Evolutionary conservation across 139 green algal species (phyloP).

Genomic region (Picochlorum costavermella): DNA sequence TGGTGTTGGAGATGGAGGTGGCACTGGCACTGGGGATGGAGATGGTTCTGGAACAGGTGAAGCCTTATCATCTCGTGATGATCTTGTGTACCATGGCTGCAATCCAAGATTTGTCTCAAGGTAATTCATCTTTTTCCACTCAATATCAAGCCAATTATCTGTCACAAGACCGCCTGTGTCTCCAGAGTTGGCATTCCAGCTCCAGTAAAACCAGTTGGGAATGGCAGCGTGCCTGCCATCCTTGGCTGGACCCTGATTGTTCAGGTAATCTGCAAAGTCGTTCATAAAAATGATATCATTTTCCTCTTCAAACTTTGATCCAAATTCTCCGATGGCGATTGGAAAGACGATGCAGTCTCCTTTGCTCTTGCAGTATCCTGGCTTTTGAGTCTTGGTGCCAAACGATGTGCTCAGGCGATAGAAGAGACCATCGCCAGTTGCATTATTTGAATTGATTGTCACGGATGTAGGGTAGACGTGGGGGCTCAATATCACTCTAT

Average conservation of each 20-base stretch:
- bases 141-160: not conserved
- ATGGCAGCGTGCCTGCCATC: not conserved
- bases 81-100: not conserved
- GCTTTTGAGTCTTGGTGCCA: conserved; percentile 21
- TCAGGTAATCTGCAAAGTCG: conserved; percentile 21
- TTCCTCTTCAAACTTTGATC: conserved; percentile 19
- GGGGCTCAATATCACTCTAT: conserved; percentile 9
- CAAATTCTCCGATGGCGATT: conserved; percentile 33
- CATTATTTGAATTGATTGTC: not conserved
- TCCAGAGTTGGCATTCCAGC: conserved; percentile 40
- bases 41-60: not conserved
- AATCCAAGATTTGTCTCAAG: not conserved
- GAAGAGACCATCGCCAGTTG: conserved; percentile 8
- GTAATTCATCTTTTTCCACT: conserved; percentile 10
- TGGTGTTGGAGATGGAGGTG: not conserved
- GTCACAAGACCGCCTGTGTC: conserved; percentile 39
- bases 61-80: not conserved
- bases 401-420: conserved; percentile 19
- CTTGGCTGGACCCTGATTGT: not conserved
- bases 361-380: conserved; percentile 3
- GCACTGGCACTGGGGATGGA: not conserved
- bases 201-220: conserved; percentile 21
- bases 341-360: conserved; percentile 25
- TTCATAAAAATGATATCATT: conserved; percentile 21
- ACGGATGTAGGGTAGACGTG: not conserved